Evolutionary conservation across 495 filamentous ascomycete species (phyloP).

Genomic region (Filosporella fistucella): DNA sequence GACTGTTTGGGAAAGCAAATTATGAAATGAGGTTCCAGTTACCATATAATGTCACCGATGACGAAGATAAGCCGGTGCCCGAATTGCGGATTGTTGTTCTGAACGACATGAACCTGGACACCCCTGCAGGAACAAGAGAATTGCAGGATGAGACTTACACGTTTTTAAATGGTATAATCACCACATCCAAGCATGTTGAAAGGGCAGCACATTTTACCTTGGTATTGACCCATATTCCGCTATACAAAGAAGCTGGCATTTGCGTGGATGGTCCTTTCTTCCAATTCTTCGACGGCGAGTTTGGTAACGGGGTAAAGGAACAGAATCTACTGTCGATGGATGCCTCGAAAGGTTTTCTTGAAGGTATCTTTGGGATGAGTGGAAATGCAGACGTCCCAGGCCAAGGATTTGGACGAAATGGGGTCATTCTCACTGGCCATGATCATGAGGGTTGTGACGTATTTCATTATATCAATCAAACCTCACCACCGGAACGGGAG

Average conservation of each 20-base stretch:
- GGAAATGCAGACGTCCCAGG: conserved; percentile 47
- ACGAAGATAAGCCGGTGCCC: conserved; percentile 35
- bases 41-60: conserved; percentile 26
- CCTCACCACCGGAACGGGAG: conserved; percentile 21
- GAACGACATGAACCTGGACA: conserved; percentile 89
- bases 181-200: conserved; percentile 60
- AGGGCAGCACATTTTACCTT: conserved; percentile 67
- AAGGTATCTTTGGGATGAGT: conserved; percentile 75
- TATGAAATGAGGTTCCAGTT: conserved; percentile 78
- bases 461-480: conserved; percentile 68
- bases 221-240: conserved; percentile 85
- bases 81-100: conserved; percentile 78
- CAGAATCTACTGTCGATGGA: conserved; percentile 83
- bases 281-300: conserved; percentile 56
- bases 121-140: conserved; percentile 58
- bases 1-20: conserved; percentile 77
- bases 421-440: conserved; percentile 83
- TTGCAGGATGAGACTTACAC: conserved; percentile 69
- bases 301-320: conserved; percentile 70
- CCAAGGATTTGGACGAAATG: conserved; percentile 53
- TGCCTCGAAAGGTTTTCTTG: conserved; percentile 63
- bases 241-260: conserved; percentile 77
- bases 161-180: conserved; percentile 71
- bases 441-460: conserved; percentile 93
- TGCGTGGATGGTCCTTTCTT: conserved; percentile 84